Conservation (phyloP, 2,329 filamentous ascomycete species). For the Lachnellula willkommii region DNA sequence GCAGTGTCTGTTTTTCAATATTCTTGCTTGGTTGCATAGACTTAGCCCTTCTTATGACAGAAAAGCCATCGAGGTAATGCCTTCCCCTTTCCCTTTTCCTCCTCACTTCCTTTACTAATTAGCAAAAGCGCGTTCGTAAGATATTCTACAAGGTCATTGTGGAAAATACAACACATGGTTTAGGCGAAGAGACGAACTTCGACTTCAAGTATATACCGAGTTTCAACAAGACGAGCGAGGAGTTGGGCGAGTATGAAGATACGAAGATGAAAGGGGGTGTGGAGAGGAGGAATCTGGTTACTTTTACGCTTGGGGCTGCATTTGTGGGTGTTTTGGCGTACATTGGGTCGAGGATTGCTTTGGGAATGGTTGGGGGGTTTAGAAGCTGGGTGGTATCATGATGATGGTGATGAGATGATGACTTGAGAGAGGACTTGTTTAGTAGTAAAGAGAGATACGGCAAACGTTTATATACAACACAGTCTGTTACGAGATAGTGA, state of each 20-base stretch:
- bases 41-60: slow-evolving; percentile 39
- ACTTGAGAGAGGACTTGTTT: too few relatives aligned
- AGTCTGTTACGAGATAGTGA: too few relatives aligned
- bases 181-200: slow-evolving; percentile 59
- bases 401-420: too few relatives aligned
- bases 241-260: slow-evolving; percentile 26
- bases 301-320: slow-evolving; percentile 38
- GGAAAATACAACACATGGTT: slow-evolving; percentile 53
- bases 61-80: slow-evolving; percentile 45
- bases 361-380: neutral
- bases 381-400: neutral
- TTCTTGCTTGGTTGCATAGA: slow-evolving; percentile 41
- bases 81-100: neutral
- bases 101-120: neutral
- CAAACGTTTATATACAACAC: too few relatives aligned
- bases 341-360: slow-evolving; percentile 19
- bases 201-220: slow-evolving; percentile 67
- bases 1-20: slow-evolving; percentile 27
- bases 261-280: slow-evolving; percentile 31
- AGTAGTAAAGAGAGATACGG: too few relatives aligned
- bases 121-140: slow-evolving; percentile 11
- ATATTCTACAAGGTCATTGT: slow-evolving; percentile 56
- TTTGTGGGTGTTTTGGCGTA: slow-evolving; percentile 26
- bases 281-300: slow-evolving; percentile 43
- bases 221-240: slow-evolving; percentile 37